Evolutionary conservation across 768 basidiomycete genomes (phyloP), one percentile per base, ranked within the genome.

Genomic region (Leccinum subgranulosum): DNA sequence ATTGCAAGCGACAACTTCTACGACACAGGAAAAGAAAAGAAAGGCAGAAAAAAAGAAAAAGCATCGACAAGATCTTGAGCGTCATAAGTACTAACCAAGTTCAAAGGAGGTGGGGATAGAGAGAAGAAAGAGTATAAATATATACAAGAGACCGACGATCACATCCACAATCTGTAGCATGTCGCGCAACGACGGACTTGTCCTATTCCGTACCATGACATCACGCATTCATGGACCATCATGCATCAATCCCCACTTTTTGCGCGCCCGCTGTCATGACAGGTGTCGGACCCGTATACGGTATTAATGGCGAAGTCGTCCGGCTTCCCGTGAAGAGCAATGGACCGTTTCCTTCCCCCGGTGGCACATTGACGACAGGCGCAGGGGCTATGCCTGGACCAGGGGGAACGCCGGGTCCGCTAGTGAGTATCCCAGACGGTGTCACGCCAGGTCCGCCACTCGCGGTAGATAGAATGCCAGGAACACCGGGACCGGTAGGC

Each of bases 371-470:
- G 46, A 58, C 46, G 23, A 54, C 7, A 11, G 66, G 54, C 1
- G 69, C 65, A 54, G 65, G 67, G 0, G 67, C 60, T 28, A 70
- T 71, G 7, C 67, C 69, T 1, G 69, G 67, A 29, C 69, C 69
- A 3, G 66, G 66, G 1, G 68, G 68, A 23, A 70, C 53, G n/a
- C 68, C 68, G 33, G 67, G 68, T 15, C 68, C 68, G 21, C 66
- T 68, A 23, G 68, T 70, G n/a, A 69, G 55, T 57, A 70, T 70
- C 11, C 68, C 68, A 17, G 60, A 60, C 1, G 62, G 33, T 11
- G 50, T 67, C n/a, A 69, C 33, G 6, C 33, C 9, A 41, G 39
- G 36, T 39, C 36, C 36, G 17, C 36, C 36, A 39, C 9, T 39
- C 8, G 17, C 36, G 17, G 7, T 4, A n/a, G 36, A 39, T 19